Evolutionary conservation across 495 filamentous ascomycete genomes (phyloP), one percentile per base, ranked within the genome.

Genomic region (Penicillium taxi): DNA sequence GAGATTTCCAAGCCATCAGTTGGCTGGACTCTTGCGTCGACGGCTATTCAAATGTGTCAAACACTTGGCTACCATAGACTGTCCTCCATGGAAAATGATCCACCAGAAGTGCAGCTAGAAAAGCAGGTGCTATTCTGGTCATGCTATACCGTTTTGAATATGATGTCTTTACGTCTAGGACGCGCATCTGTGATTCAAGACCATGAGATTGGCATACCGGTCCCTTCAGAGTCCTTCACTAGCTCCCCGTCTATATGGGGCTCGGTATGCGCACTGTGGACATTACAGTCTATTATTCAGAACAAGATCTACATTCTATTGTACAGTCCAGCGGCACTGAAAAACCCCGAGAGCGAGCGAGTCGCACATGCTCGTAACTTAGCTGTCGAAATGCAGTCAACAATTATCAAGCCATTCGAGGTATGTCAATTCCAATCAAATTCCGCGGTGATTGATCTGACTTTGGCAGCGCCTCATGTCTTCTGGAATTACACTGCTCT

Each of bases 1-100:
- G 77, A 84, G 31, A 67, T 74, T 7, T 77, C 74, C 6, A 77
- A 78, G 24, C 77, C 77, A 1, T 77, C 78, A 0, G 58, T 82
- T 5, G 74, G 73, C n/a, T 76, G 78, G 69, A 68, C 73, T 2
- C 53, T 84, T 17, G 71, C 66, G n/a, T 69, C 72, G 1, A 66
- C 60, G 1, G 78, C 78, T 1, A 67, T 69, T 9, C 65, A 68
- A 6, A 63, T 83, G 33, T 81, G 77, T 50, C 75, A 80, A 41
- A 75, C 65, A 0, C 65, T 82, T 0, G 81, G 80, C 9, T 81
- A 77, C 39, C 78, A 85, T 47, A 75, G 77, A 14, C 50, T 64
- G 1, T 64, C 66, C 5, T 65, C 64, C 1, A 73, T 72, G 63
- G 65, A 72, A 12, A 42, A 68, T 28, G 69, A 75, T 26, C 54